These are phyloP conservation scores for Fomitopsis palustris DNA, from an alignment of 1,284 basidiomycete species.

Conservation along the genomic window DNA sequence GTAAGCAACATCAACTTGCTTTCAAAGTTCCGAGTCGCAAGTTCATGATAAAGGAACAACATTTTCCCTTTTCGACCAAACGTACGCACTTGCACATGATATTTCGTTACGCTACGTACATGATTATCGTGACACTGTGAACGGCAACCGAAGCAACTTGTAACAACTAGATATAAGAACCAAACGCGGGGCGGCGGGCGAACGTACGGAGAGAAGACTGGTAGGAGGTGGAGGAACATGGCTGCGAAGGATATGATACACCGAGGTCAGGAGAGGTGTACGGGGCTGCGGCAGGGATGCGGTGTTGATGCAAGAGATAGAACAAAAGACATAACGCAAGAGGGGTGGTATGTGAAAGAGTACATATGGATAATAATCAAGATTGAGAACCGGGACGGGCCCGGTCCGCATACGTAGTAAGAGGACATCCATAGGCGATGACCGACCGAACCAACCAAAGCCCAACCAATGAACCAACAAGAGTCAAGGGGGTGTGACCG, in stretches of 20 bases:
- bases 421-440: constrained; percentile 1
- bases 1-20: too few relatives aligned
- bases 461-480: constrained; percentile 3
- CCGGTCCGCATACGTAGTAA: constrained; percentile 5
- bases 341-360: constrained; percentile 2
- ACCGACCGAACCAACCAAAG: constrained; percentile 4
- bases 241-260: neutral
- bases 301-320: neutral
- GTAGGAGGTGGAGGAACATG: neutral
- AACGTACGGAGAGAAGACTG: neutral
- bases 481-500: neutral
- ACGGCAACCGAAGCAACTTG: constrained; percentile 3
- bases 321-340: constrained; percentile 2
- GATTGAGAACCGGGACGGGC: neutral
- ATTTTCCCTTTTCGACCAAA: too few relatives aligned
- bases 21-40: too few relatives aligned
- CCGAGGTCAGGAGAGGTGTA: neutral
- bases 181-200: neutral
- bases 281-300: neutral
- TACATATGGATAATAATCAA: constrained; percentile 8
- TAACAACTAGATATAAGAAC: neutral
- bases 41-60: too few relatives aligned
- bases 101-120: constrained; percentile 6
- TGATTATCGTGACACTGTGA: neutral
- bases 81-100: neutral